Base-by-base conservation (phyloP, 2,329 filamentous ascomycete genomes). In the Fusarium buharicum region DNA sequence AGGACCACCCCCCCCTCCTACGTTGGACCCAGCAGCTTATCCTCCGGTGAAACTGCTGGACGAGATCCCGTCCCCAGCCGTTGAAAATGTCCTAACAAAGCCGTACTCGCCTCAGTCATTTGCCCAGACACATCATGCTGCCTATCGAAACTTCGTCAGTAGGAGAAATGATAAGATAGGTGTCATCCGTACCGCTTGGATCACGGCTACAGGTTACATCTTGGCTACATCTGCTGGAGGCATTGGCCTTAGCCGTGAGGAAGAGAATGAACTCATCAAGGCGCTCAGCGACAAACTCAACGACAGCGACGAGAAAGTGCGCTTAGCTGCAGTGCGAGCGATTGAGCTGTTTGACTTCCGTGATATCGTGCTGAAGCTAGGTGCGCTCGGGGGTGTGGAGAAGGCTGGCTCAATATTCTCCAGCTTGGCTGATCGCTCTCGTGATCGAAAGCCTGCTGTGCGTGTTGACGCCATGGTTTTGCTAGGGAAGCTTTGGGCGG, bases 41-140 rank as follows among this genome's bases (percentile, higher is more conserved):
- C 94, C 94, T n/a, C 89, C 90, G 4, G 80, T 90, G 43, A 89
- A 84, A 59, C 74, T 92, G 31, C 77, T 83, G 18, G 86, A 88
- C 49, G 86, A 89, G 17, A 24, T 58, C 7, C 52, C 64, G 10
- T 73, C 78, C 4, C 78, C 82, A 3, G 78, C 81, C 34, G 74
- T 80, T 9, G 78, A 79, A 10, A 86, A 86, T 52, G 86, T 92
- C 56, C 82, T 97, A 18, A 90, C 92, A 8, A 93, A 87, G 6
- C 94, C 94, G 1, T 86, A 92, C 17, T 95, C 93, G 1, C 92
- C 93, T 1, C 91, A 94, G 67, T 94, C 94, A 1, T 98, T 98
- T 75, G 87, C 91, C 0, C 91, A 95, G 57, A 88, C 90, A 4
- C 91, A 98, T 73, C 81, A 86, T 4, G 81, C 83, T 7, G 88